These are phyloP conservation scores for Fusarium sp. DNA, from an alignment of 2,329 filamentous ascomycete genomes.

Conservation along the genomic window DNA sequence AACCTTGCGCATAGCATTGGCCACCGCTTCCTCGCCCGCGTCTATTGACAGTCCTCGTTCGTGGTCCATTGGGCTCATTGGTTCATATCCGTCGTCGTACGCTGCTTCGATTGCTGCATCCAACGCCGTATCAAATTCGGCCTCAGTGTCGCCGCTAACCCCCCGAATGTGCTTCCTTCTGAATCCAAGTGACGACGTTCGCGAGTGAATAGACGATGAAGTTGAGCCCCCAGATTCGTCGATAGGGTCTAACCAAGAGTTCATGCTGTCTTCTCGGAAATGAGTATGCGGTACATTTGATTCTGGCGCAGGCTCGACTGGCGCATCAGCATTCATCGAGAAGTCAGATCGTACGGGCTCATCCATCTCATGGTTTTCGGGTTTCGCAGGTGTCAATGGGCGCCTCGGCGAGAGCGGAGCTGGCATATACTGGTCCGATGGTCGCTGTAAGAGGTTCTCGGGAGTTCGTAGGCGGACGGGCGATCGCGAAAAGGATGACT, in stretches of 20 bases:
- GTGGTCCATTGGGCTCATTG: conserved; percentile 65
- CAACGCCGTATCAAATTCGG: conserved; percentile 92
- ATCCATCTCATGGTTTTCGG: conserved; percentile 39
- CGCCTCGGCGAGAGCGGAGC: conserved; percentile 76
- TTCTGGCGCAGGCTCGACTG: conserved; percentile 13
- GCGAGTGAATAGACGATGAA: conserved; percentile 82
- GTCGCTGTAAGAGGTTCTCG: conserved; percentile 56
- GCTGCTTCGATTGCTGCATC: conserved; percentile 96
- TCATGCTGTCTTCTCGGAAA: conserved; percentile 73
- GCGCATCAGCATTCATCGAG: conserved; percentile 40
- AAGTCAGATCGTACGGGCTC: conserved; percentile 52
- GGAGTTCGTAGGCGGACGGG: conserved; percentile 49
- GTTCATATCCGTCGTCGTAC: conserved; percentile 91
- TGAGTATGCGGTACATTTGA: conserved; percentile 52
- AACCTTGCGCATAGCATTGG: conserved; percentile 71
- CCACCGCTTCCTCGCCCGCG: conserved; percentile 59
- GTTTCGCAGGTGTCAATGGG: conserved; percentile 57
- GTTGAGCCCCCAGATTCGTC: conserved; percentile 88
- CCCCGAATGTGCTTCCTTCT: conserved; percentile 76
- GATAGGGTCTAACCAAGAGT: conserved; percentile 94
- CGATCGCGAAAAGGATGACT: conserved; percentile 66
- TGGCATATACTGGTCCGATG: conserved; percentile 72
- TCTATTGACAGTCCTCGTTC: conserved; percentile 49
- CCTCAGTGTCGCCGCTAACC: conserved; percentile 79
- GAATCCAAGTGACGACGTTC: conserved; percentile 76